Evolutionary conservation across 208 protist genomes (phyloP), one percentile per base, ranked within the genome.

Genomic region (Acanthamoeba triangularis): DNA sequence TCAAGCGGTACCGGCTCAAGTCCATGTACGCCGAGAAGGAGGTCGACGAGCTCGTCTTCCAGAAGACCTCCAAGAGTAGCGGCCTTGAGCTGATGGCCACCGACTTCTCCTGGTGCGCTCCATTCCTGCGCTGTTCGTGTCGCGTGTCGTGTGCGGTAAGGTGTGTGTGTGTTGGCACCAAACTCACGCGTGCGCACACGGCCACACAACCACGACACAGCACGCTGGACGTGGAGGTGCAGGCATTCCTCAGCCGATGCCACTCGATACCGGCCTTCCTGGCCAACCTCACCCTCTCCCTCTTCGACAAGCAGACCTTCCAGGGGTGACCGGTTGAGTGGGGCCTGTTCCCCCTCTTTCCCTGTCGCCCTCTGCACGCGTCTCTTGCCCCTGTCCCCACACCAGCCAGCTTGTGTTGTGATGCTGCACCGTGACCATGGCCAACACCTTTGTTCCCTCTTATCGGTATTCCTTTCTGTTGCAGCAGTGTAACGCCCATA

Each of bases 281-380:
- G 69, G 69, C 69, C 69, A 78, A 78, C 69, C 25, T 78, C 69
- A 78, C 69, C 33, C 37, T 78, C n/a, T 11, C 30, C 33, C 69
- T 78, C 69, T 78, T 78, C 69, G 69, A 78, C 69, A 78, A 78
- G 37, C 69, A 78, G 69, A 78, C 69, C 16, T 78, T 78, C 69
- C 69, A 78, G 30, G n/a, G n/a, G n/a, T n/a, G n/a, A n/a, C n/a
- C n/a, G n/a, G n/a, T n/a, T n/a, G n/a, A n/a, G n/a, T n/a, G n/a
- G n/a, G n/a, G n/a, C n/a, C n/a, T n/a, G n/a, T n/a, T n/a, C n/a
- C n/a, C n/a, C n/a, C n/a, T n/a, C n/a, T n/a, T n/a, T n/a, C n/a
- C n/a, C n/a, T n/a, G n/a, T n/a, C n/a, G n/a, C n/a, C n/a, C n/a
- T n/a, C n/a, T n/a, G n/a, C n/a, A n/a, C n/a, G n/a, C n/a, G n/a